Evolutionary conservation across 257 asterid species (phyloP), one percentile per base, ranked within the genome.

Genomic region (Fraxinus cuspidata): DNA sequence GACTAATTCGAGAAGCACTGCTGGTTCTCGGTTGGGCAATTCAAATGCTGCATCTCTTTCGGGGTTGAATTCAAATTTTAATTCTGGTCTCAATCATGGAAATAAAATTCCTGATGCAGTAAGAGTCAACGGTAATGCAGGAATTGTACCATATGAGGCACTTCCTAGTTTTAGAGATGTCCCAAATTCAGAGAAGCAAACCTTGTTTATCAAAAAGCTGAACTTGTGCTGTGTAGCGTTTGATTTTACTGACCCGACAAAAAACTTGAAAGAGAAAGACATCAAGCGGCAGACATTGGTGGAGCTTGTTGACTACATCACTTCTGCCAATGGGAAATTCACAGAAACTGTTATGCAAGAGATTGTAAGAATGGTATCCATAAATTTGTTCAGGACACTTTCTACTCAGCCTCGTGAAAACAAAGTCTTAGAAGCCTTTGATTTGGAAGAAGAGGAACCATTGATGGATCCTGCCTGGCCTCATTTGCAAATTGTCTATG

Each of bases 391-490:
- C 82, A 83, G 92, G 72, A 76, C 94, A 5, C 82, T 79, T 32
- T 83, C 88, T 21, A 77, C 90, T 32, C 94, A 86, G 68, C 89
- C 88, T 63, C 91, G 91, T 64, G 92, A 90, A 76, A 90, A 88
- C 84, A 88, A 82, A 81, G 78, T 79, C 34, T 56, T 86, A 29
- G 91, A 90, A 81, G 89, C 80, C 67, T 88, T 86, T 79, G 94
- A 90, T 81, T 34, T 88, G 81, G 94, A 90, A 73, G 94, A 90
- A 40, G 92, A 90, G 77, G 94, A 90, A 71, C 94, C 92, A 70
- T 76, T 84, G 68, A 88, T 88, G 94, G 92, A 90, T 76, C 92
- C 94, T 9, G 79, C 87, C 2, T 90, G 94, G 94, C 88, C 92
- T 67, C 94, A 90, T 69, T 73, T 90, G 81, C 94, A 90, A 81